A percentile compares a stretch with the other conserved stretches of the same genome.
Conservation (phyloP, 2,329 filamentous ascomycete species). For the Chaetomium olivaceum region DNA sequence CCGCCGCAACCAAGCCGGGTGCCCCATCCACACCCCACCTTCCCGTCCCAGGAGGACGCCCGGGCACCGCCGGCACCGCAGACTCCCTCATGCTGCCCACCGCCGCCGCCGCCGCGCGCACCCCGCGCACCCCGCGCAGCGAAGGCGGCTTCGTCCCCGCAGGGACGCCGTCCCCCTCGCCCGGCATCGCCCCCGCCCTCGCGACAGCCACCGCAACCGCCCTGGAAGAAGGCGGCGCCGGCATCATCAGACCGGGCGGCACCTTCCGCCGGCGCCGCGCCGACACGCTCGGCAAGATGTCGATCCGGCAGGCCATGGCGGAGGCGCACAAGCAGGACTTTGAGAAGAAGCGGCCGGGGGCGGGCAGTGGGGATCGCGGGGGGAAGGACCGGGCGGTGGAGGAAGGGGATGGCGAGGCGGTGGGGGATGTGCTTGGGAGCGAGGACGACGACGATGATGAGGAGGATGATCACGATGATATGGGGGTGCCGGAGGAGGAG, state of each 20-base stretch:
- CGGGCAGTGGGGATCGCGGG: neutral
- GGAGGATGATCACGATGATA: slow-evolving; percentile 31
- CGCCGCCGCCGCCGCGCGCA: neutral
- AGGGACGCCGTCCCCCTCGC: neutral
- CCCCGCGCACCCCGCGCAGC: neutral
- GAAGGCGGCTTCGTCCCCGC: neutral
- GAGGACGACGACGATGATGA: slow-evolving; percentile 38
- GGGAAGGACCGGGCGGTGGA: slow-evolving; percentile 13
- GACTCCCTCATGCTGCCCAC: neutral
- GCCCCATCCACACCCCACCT: neutral
- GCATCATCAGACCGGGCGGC: neutral
- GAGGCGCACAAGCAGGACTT: slow-evolving; percentile 90
- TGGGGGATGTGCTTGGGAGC: slow-evolving; percentile 22
- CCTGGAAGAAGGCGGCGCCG: slow-evolving; percentile 25
- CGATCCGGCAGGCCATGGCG: slow-evolving; percentile 67
- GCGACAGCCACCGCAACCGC: slow-evolving; percentile 15
- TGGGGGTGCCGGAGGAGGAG: slow-evolving; percentile 19
- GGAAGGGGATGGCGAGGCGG: slow-evolving; percentile 21
- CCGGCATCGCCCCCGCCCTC: neutral
- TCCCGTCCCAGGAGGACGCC: neutral
- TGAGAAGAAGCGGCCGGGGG: slow-evolving; percentile 66
- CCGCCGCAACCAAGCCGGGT: neutral
- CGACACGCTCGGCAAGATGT: slow-evolving; percentile 40
- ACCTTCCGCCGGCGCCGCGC: slow-evolving; percentile 36
- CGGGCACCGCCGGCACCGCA: neutral